Percentiles rank a stretch among this genome's conserved stretches.
phyloP scores from a whole-genome alignment of 441 rosid genomes.

The Corymbia calophylla region DNA sequence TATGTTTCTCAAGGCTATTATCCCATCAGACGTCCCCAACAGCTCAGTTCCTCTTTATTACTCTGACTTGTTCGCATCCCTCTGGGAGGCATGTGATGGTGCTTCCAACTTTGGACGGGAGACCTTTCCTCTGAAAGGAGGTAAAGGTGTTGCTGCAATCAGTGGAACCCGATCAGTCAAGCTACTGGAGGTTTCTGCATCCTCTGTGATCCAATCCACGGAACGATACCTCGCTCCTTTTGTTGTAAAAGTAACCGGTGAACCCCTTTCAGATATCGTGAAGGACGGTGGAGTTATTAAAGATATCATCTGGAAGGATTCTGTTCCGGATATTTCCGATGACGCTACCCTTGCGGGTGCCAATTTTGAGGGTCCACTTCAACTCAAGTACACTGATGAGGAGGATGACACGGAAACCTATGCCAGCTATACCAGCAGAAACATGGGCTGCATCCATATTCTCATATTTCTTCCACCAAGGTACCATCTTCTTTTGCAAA shows the following conservation, averaged over 20 bases:
- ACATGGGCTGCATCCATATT: conserved; percentile 55
- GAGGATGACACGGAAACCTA: conserved; percentile 37
- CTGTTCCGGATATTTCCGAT: conserved; percentile 18
- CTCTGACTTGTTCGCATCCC: conserved; percentile 56
- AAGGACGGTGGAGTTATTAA: conserved; percentile 58
- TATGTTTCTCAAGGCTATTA: conserved; percentile 81
- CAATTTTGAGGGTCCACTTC: conserved; percentile 42
- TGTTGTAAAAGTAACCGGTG: conserved; percentile 69
- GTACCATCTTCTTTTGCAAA: conserved; percentile 84
- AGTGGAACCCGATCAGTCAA: conserved; percentile 86
- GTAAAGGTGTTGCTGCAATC: conserved; percentile 67
- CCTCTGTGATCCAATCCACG: conserved; percentile 34
- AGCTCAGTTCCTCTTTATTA: conserved; percentile 47
- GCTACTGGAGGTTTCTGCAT: conserved; percentile 67
- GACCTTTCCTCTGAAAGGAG: conserved; percentile 72
- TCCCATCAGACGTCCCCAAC: conserved; percentile 44
- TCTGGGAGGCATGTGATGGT: conserved; percentile 86
- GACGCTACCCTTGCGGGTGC: conserved; percentile 11
- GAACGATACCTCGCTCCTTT: conserved; percentile 61
- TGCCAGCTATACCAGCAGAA: conserved; percentile 35
- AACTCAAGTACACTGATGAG: conserved; percentile 56
- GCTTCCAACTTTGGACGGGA: conserved; percentile 73
- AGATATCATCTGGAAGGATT: conserved; percentile 51
- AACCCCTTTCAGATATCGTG: conserved; percentile 52
- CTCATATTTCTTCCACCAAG: conserved; percentile 86